These are phyloP conservation scores for Cicer cuneatum DNA, from an alignment of 306 rosid species.

Conservation along the genomic window DNA sequence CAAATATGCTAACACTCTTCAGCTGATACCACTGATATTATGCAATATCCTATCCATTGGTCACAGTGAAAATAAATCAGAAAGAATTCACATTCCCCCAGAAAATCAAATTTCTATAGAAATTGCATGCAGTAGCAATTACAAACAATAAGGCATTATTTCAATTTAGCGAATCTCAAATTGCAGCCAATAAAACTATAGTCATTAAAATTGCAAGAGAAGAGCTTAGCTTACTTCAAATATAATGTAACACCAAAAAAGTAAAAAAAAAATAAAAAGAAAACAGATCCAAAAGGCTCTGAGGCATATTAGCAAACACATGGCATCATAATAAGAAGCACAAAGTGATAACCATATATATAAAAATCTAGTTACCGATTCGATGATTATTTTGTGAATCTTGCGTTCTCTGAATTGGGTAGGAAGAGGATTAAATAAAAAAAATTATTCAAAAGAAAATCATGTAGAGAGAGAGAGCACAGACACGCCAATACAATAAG, in stretches of 20 bases:
- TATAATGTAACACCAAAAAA: background rate
- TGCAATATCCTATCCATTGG: background rate
- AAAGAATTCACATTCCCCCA: constrained; percentile 12
- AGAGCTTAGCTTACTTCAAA: constrained; percentile 19
- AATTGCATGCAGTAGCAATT: constrained; percentile 5
- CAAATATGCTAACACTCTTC: constrained; percentile 27
- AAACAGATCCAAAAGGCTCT: background rate
- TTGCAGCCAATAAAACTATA: constrained; percentile 1
- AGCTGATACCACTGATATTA: background rate
- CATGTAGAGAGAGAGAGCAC: too few relatives aligned
- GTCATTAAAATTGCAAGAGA: background rate
- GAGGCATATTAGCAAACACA: constrained; percentile 47
- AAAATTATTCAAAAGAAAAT: background rate
- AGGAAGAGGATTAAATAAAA: constrained; percentile 5
- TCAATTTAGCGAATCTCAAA: constrained; percentile 20
- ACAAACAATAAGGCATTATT: constrained; percentile 12
- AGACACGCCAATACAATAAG: too few relatives aligned
- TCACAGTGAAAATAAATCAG: constrained; percentile 28
- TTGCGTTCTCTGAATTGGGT: background rate
- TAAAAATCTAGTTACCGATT: background rate
- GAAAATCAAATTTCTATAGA: background rate
- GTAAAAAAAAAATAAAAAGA: background rate
- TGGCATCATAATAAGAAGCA: constrained; percentile 12
- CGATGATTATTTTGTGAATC: background rate
- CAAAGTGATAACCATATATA: background rate